Evolutionary conservation across 345 rosid genomes (phyloP).

Genomic region (Stellera chamaejasme): DNA sequence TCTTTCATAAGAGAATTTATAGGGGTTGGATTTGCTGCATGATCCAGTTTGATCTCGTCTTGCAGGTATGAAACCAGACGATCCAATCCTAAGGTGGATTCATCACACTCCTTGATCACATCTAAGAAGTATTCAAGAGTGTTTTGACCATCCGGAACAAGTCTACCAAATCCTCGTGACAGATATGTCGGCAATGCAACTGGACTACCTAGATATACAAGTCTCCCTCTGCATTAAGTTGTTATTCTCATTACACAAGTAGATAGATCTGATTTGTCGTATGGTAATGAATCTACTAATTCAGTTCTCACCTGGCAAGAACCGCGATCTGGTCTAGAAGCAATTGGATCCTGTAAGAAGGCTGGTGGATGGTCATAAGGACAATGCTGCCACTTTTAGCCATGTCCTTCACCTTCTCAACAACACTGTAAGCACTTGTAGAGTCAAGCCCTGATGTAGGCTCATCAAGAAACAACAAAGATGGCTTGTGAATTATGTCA

Average conservation of each 20-base stretch:
- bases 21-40: constrained; percentile 25
- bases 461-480: constrained; percentile 73
- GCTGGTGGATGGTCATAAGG: constrained; percentile 18
- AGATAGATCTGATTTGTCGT: no score
- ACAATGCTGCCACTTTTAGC: constrained; percentile 69
- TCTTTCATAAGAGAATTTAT: constrained; percentile 26
- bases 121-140: constrained; percentile 71
- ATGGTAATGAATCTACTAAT: no score
- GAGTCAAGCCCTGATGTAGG: constrained; percentile 95
- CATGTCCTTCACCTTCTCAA: constrained; percentile 73
- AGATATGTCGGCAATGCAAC: constrained; percentile 35
- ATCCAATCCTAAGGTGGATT: constrained; percentile 52
- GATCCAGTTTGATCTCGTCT: constrained; percentile 50
- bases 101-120: constrained; percentile 66
- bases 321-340: constrained; percentile 10
- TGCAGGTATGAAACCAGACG: constrained; percentile 50
- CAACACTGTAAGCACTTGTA: constrained; percentile 74
- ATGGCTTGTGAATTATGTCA: constrained; percentile 80
- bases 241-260: no score
- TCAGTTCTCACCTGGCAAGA: constrained; percentile 9
- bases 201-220: constrained; percentile 10
- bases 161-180: constrained; percentile 48
- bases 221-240: constrained; percentile 11
- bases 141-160: constrained; percentile 69
- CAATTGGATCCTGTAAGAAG: constrained; percentile 14